These are phyloP conservation scores for Salix caprea DNA, from an alignment of 345 rosid genomes.

Conservation along the genomic window DNA sequence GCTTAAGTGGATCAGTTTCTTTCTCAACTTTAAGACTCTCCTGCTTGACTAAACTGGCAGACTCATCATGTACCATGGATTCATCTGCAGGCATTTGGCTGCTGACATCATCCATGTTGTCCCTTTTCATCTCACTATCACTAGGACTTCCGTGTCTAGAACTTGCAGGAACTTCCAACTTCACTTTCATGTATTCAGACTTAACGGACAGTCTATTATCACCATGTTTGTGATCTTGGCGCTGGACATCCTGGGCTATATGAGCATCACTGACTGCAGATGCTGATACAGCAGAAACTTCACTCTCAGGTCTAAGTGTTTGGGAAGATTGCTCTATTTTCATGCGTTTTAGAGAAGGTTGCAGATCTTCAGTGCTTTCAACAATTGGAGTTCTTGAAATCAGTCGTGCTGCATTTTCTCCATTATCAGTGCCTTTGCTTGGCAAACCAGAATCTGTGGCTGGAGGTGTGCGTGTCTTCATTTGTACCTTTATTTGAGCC, in stretches of 20 bases:
- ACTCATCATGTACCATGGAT: conserved; percentile 27
- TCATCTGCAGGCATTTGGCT: conserved; percentile 45
- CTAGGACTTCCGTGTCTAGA: conserved; percentile 50
- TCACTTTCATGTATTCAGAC: conserved; percentile 51
- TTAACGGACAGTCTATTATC: conserved; percentile 42
- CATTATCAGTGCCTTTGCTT: conserved; percentile 43
- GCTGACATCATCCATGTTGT: conserved; percentile 42
- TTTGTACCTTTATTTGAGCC: conserved; percentile 46
- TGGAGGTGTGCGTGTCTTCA: conserved; percentile 42
- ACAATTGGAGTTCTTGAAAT: conserved; percentile 39
- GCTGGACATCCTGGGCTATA: conserved; percentile 38
- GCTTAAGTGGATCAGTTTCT: conserved; percentile 48
- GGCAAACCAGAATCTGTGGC: conserved; percentile 37
- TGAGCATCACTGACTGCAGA: conserved; percentile 36
- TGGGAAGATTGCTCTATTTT: conserved; percentile 64
- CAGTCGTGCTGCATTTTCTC: conserved; percentile 37
- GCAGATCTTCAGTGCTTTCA: conserved; percentile 51
- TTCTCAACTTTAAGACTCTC: conserved; percentile 50
- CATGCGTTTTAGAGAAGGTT: conserved; percentile 76
- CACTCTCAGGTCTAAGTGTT: conserved; percentile 39
- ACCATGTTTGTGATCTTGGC: conserved; percentile 44
- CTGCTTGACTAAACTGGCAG: conserved; percentile 34
- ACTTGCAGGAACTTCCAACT: conserved; percentile 46
- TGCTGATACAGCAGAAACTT: conserved; percentile 39
- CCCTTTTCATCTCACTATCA: conserved; percentile 44